Evolutionary conservation across 345 rosid species (phyloP).

Genomic region (Moringa oleifera): DNA sequence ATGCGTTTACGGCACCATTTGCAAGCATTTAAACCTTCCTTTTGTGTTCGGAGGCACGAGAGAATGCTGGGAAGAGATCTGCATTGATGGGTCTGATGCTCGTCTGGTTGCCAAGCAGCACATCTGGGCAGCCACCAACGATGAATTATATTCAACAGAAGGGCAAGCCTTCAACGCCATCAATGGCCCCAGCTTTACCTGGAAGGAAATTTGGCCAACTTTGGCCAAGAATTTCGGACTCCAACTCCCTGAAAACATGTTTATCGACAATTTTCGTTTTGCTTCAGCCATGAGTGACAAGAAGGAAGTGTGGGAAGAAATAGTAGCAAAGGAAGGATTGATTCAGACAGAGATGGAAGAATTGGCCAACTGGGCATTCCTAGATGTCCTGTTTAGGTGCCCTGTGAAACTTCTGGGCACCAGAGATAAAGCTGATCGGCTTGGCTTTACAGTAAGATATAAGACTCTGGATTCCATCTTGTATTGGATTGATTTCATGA

Average conservation of each 20-base stretch:
- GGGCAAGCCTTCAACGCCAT: slow-evolving; percentile 71
- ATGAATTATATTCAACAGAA: slow-evolving; percentile 22
- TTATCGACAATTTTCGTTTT: slow-evolving; percentile 42
- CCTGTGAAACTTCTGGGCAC: slow-evolving; percentile 68
- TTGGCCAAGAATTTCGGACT: slow-evolving; percentile 56
- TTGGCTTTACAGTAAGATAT: slow-evolving; percentile 60
- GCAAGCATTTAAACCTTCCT: slow-evolving; percentile 59
- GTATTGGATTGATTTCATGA: slow-evolving; percentile 80
- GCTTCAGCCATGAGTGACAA: slow-evolving; percentile 46
- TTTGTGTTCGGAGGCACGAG: slow-evolving; percentile 84
- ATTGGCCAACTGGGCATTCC: slow-evolving; percentile 77
- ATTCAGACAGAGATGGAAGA: slow-evolving; percentile 52
- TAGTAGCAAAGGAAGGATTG: slow-evolving; percentile 48
- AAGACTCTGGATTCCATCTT: slow-evolving; percentile 54
- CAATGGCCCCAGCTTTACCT: slow-evolving; percentile 64
- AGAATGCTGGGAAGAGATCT: slow-evolving; percentile 82
- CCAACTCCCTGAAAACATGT: slow-evolving; percentile 34
- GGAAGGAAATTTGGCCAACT: slow-evolving; percentile 79
- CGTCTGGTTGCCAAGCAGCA: slow-evolving; percentile 28
- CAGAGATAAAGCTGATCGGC: slow-evolving; percentile 51
- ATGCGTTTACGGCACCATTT: slow-evolving; percentile 66
- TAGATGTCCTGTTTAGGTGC: slow-evolving; percentile 66
- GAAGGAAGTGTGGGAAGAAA: slow-evolving; percentile 55
- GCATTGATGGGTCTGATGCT: slow-evolving; percentile 49
- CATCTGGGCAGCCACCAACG: slow-evolving; percentile 65